Base-by-base conservation (phyloP, 768 basidiomycete genomes). In the Lactarius vividus region DNA sequence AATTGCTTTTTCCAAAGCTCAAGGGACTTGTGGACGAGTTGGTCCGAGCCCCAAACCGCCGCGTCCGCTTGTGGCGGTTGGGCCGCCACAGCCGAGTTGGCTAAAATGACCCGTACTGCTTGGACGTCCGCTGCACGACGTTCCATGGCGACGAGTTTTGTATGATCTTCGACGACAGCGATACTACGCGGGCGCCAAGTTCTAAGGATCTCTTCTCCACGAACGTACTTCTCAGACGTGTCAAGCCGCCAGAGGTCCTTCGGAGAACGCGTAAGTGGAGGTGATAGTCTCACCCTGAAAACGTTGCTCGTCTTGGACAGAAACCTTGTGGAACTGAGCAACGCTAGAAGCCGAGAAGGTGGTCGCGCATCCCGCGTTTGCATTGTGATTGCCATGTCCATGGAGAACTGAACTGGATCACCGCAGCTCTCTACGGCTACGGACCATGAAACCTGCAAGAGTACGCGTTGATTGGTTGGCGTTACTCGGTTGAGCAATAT, bases 171-270 rank as follows among this genome's bases (percentile, higher is more conserved):
- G 31, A 99, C 89, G 11, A 94, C 87, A 1, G 89, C 88, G 31
- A 98, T 83, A 10, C 96, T 93, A 54, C 96, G 84, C 53, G 96
- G 88, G 70, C 87, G 90, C 96, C 96, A 98, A 23, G 81, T 75
- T 7, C 83, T 87, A 33, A 98, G 81, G 4, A 81, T 76, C 72
- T 98, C 96, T 74, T 98, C 96, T 9, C 96, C 96, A 54, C 88
- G 84, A 0, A 99, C 95, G 76, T 96, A 98, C 75, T 94, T 96
- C 77, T 92, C 91, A 33, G 92, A 88, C 1, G 96, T 98, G 78
- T 99, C 94, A 59, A 98, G 80, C 46, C 95, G 81, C 97, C 96
- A 98, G 16, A 99, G 80, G 69, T 98, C 95, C 74, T 87, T 87
- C 2, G 93, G 84, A 0, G 91, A 94, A 53, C 93, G 87, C 23